Percentiles rank a stretch among this genome's conserved stretches.
Evolutionary conservation across 805 yeast genomes (phyloP).

Genomic region (Pichia nanzhaoensis): DNA sequence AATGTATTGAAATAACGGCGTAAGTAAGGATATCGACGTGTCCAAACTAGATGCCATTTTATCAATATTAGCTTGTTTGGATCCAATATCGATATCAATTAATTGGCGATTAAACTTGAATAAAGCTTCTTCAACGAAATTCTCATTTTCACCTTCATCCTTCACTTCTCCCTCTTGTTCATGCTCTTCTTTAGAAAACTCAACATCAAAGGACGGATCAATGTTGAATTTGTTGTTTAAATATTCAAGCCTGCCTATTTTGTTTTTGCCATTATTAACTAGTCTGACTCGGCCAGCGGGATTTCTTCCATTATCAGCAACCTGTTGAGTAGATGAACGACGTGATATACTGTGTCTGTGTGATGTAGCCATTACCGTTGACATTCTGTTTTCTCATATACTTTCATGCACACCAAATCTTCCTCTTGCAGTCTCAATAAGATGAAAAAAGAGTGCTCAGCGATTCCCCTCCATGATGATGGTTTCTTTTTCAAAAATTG

Average conservation of each 20-base stretch:
- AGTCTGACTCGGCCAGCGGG: no score
- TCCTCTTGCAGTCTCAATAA: no score
- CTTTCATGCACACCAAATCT: no score
- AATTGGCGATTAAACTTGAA: conserved; percentile 8
- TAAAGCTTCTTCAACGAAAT: neutral
- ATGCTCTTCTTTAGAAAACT: conserved; percentile 6
- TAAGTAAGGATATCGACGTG: conserved; percentile 25
- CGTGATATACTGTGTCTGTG: conserved; percentile 8
- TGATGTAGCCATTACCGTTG: neutral
- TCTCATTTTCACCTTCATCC: neutral
- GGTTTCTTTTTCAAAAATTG: no score
- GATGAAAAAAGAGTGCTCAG: no score
- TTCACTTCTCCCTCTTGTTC: neutral
- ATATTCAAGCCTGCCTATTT: conserved; percentile 5
- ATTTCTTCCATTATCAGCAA: no score
- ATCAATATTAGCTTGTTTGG: conserved; percentile 6
- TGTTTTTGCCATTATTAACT: neutral
- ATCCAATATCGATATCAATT: conserved; percentile 13
- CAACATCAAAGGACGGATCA: conserved; percentile 8
- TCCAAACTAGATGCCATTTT: conserved; percentile 12
- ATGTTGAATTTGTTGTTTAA: conserved; percentile 7
- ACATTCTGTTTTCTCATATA: no score
- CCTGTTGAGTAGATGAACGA: conserved; percentile 2
- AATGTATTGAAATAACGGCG: conserved; percentile 49
- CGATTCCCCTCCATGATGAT: no score